Conservation (phyloP, 352 stramenopile genomes). For the Pythium vanterpoolii region DNA sequence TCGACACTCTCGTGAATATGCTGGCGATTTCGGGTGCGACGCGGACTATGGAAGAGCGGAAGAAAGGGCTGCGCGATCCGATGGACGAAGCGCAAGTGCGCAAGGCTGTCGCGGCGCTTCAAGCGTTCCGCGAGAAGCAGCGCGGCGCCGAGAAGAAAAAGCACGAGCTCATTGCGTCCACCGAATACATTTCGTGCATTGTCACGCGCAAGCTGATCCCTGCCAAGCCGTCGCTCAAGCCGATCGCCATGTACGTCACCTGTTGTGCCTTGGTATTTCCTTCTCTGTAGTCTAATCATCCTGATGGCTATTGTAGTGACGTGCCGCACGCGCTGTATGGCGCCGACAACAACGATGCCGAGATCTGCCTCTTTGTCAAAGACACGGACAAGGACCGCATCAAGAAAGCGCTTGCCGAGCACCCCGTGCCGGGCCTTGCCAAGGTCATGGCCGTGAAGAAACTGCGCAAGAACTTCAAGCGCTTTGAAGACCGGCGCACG, state of each 20-base stretch:
- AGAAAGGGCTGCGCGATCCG: constrained; percentile 64
- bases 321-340: constrained; percentile 55
- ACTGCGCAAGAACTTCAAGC: constrained; percentile 73
- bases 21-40: no score
- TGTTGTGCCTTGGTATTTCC: background rate
- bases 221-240: constrained; percentile 65
- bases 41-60: no score
- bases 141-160: constrained; percentile 49
- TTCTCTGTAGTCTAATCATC: background rate
- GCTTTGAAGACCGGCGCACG: constrained; percentile 71
- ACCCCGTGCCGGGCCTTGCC: constrained; percentile 53
- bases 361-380: constrained; percentile 83
- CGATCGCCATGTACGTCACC: constrained; percentile 59
- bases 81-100: constrained; percentile 73
- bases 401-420: constrained; percentile 56
- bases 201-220: constrained; percentile 71
- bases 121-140: constrained; percentile 54
- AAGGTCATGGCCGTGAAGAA: constrained; percentile 85
- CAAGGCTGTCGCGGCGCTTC: constrained; percentile 62
- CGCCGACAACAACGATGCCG: constrained; percentile 44
- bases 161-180: constrained; percentile 45
- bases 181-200: constrained; percentile 64
- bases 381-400: constrained; percentile 83
- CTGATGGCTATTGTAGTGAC: constrained; percentile 29
- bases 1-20: no score